A percentile compares a stretch with the other conserved stretches of the same genome.
phyloP scores from a whole-genome alignment of 805 yeast genomes.

The Cyberlindnera subsufficiens region DNA sequence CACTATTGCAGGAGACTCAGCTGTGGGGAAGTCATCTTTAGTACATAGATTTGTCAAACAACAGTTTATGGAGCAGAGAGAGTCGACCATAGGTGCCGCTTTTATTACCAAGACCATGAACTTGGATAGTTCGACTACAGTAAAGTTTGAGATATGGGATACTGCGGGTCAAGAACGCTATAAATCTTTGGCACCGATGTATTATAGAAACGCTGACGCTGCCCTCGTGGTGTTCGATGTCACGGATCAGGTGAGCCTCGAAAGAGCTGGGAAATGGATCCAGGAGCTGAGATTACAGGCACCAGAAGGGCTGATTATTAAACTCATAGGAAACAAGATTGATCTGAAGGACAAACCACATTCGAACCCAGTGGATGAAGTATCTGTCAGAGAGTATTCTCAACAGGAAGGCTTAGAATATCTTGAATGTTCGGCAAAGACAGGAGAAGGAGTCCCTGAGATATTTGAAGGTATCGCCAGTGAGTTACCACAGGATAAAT shows the following conservation, averaged over 20 bases:
- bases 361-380: slow-evolving; percentile 19
- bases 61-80: slow-evolving; percentile 70
- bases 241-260: slow-evolving; percentile 63
- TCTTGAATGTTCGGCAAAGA: slow-evolving; percentile 43
- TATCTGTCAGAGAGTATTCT: slow-evolving; percentile 5
- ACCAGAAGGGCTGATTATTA: slow-evolving; percentile 63
- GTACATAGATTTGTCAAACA: slow-evolving; percentile 74
- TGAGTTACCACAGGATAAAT: slow-evolving; percentile 36
- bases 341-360: slow-evolving; percentile 41
- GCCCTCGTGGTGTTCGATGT: slow-evolving; percentile 89
- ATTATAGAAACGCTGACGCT: slow-evolving; percentile 72
- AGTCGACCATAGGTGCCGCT: slow-evolving; percentile 98
- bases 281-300: slow-evolving; percentile 86
- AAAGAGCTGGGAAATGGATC: slow-evolving; percentile 85
- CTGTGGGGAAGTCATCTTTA: slow-evolving; percentile 81
- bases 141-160: slow-evolving; percentile 56
- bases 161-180: slow-evolving; percentile 95
- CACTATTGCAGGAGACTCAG: slow-evolving; percentile 55
- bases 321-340: slow-evolving; percentile 80
- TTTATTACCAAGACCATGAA: slow-evolving; percentile 77
- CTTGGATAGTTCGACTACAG: slow-evolving; percentile 36
- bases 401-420: slow-evolving; percentile 22
- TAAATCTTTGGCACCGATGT: slow-evolving; percentile 78
- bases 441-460: slow-evolving; percentile 53
- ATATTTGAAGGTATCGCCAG: slow-evolving; percentile 38